These are phyloP conservation scores for Fusarium pseudocircinatum DNA, from an alignment of 2,329 filamentous ascomycete species.

Conservation along the genomic window DNA sequence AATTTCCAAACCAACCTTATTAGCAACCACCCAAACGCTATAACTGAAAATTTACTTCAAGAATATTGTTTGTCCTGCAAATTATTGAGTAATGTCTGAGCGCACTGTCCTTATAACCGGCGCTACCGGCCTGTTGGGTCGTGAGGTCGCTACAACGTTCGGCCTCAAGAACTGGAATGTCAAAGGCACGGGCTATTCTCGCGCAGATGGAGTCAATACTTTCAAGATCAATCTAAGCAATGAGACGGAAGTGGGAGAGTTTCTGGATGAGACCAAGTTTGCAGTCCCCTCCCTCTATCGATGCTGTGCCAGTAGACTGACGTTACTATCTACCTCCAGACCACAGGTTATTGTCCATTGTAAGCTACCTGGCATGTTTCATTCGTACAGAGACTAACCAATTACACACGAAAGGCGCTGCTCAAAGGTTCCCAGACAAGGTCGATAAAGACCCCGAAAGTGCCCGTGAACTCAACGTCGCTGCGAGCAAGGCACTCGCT, in stretches of 20 bases:
- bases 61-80: neutral
- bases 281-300: neutral
- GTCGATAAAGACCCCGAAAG: conserved; percentile 82
- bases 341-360: conserved; percentile 85
- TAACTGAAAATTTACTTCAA: neutral
- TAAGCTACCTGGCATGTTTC: conserved; percentile 52
- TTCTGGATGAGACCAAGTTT: conserved; percentile 65
- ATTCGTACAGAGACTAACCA: conserved; percentile 24
- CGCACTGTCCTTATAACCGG: conserved; percentile 79
- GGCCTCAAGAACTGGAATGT: conserved; percentile 69
- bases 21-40: neutral
- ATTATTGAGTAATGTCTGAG: conserved; percentile 13
- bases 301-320: conserved; percentile 3
- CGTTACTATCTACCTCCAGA: conserved; percentile 52
- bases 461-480: conserved; percentile 78
- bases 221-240: conserved; percentile 67
- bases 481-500: conserved; percentile 74
- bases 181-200: conserved; percentile 77
- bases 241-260: conserved; percentile 56
- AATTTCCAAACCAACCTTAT: neutral
- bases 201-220: conserved; percentile 75
- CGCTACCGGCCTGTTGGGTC: conserved; percentile 83
- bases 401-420: conserved; percentile 69
- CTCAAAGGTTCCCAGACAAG: conserved; percentile 87
- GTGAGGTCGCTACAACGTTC: conserved; percentile 80